Evolutionary conservation across 2,329 filamentous ascomycete genomes (phyloP), one percentile per base, ranked within the genome.

Genomic region (Venturia aucupariae): DNA sequence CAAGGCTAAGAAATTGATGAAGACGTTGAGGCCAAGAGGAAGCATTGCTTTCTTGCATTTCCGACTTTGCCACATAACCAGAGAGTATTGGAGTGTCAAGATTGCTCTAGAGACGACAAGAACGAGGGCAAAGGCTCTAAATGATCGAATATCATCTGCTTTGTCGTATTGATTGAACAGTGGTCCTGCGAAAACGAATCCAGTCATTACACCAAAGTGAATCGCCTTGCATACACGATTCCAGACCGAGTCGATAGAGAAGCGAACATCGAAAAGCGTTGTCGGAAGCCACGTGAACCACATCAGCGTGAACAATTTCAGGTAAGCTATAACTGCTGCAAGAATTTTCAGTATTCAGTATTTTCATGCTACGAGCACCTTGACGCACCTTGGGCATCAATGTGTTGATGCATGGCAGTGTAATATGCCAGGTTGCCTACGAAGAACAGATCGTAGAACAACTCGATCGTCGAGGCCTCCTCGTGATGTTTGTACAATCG

Each of bases 271-370:
- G 69, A 84, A 86, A 3, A 86, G 73, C 19, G 81, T 80, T 17
- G 83, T 80, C 54, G 84, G 76, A 22, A 86, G 76, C 85, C 85
- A 88, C 30, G 82, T 86, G 63, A 85, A 82, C 85, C 85, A 87
- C 7, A 87, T 75, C 19, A 87, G 76, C 13, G 80, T 71, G 69
- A 83, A 77, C 69, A 80, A 81, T 55, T 80, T 73, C 62, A 82
- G 72, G 68, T 82, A 79, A 42, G 76, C 63, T 55, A 67, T 67
- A 7, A 75, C 66, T 8, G 61, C 61, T 63, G 30, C 46, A 38
- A 8, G 17, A 17, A 24, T 15, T 27, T 8, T 51, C 10, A 51
- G 46, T 13, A 11, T 46, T n/a, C 19, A 10, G 38, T 24, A 11
- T 22, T 4, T 61, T 32, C n/a, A 30, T 46, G 41, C 35, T 27